A percentile compares a stretch with the other conserved stretches of the same genome.
Evolutionary conservation across 495 filamentous ascomycete genomes (phyloP).

Genomic region (Aspergillus asperescens): DNA sequence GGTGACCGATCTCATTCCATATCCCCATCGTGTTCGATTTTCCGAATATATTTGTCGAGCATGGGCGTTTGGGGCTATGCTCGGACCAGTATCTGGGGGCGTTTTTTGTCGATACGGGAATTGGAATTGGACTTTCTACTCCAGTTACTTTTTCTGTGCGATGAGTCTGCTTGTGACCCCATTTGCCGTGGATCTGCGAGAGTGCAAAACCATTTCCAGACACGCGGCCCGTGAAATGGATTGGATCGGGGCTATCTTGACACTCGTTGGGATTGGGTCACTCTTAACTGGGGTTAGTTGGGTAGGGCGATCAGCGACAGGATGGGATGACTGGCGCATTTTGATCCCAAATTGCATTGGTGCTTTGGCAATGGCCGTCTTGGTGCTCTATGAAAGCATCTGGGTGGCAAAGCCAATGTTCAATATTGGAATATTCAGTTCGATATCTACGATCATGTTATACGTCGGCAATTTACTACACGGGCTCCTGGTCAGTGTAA

Average conservation of each 20-base stretch:
- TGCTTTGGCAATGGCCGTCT: conserved; percentile 30
- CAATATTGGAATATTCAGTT: conserved; percentile 45
- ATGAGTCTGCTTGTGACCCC: conserved; percentile 33
- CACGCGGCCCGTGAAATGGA: conserved; percentile 31
- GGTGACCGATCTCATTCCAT: conserved; percentile 56
- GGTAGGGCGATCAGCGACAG: conserved; percentile 27
- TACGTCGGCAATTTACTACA: conserved; percentile 51
- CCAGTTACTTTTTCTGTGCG: conserved; percentile 39
- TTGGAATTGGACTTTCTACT: conserved; percentile 42
- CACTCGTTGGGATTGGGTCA: conserved; percentile 22
- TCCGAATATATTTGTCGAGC: conserved; percentile 34
- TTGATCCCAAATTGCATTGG: conserved; percentile 52
- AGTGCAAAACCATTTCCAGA: conserved; percentile 22
- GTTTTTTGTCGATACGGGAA: conserved; percentile 31
- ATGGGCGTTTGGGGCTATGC: conserved; percentile 31
- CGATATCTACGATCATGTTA: conserved; percentile 27
- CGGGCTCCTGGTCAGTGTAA: conserved; percentile 42
- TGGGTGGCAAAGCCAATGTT: conserved; percentile 50
- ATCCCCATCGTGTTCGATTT: conserved; percentile 37
- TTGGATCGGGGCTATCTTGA: conserved; percentile 34
- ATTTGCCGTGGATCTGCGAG: conserved; percentile 30
- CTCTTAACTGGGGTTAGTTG: conserved; percentile 36
- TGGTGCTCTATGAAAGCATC: conserved; percentile 46
- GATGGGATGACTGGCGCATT: conserved; percentile 40
- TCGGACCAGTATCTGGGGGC: conserved; percentile 38